phyloP scores from a whole-genome alignment of 108 stramenopile species.

The Nitzschia putrida region DNA sequence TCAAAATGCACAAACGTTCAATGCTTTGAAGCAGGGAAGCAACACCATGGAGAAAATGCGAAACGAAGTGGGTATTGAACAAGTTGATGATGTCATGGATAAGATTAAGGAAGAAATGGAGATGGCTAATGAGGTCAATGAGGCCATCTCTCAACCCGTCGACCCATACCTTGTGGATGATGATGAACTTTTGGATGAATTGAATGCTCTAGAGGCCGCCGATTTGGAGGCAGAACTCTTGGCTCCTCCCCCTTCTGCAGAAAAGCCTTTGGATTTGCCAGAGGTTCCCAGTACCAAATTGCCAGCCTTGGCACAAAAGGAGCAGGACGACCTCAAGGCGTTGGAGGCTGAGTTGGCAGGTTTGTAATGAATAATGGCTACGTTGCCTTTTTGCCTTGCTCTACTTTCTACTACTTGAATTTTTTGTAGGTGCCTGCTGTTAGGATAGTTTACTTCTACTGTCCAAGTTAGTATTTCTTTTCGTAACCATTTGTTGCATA shows the following conservation, averaged over 20 bases:
- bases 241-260: conserved; percentile 51
- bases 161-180: conserved; percentile 84
- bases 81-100: conserved; percentile 96
- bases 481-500: no score
- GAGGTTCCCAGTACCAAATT: conserved; percentile 68
- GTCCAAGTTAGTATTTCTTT: no score
- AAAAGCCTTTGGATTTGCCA: conserved; percentile 44
- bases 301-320: conserved; percentile 68
- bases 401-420: neutral
- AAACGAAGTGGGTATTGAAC: conserved; percentile 87
- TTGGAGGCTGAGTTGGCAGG: conserved; percentile 90
- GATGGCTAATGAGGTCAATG: conserved; percentile 81
- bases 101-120: conserved; percentile 94
- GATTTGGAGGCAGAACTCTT: conserved; percentile 84
- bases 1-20: conserved; percentile 92
- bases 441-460: no score
- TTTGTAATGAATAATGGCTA: conserved; percentile 42
- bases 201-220: conserved; percentile 82
- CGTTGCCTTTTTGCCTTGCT: neutral
- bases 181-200: conserved; percentile 89
- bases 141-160: conserved; percentile 85
- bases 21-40: conserved; percentile 89
- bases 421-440: no score
- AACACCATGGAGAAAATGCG: conserved; percentile 87
- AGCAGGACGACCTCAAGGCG: conserved; percentile 82